Percentiles rank a stretch among this genome's conserved stretches.
These are phyloP conservation scores for Suillus plorans DNA, from an alignment of 768 basidiomycete genomes.

Conservation along the genomic window DNA sequence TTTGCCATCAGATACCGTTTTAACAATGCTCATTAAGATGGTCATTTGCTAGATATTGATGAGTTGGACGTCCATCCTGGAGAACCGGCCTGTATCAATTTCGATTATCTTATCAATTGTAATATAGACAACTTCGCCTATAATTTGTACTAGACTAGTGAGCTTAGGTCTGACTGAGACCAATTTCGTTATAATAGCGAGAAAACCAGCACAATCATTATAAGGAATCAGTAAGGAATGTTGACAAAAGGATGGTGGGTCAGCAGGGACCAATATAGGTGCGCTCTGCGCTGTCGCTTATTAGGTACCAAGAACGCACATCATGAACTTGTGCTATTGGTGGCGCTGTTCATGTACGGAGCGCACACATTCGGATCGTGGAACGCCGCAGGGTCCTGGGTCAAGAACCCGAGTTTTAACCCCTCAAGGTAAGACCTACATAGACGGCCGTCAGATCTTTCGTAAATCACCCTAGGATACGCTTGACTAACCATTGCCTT, in stretches of 20 bases:
- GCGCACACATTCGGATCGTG: conserved; percentile 59
- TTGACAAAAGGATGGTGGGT: not conserved
- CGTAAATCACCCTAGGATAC: not conserved
- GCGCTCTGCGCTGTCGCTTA: not conserved
- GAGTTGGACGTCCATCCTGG: too few species aligned
- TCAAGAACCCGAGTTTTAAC: conserved; percentile 57
- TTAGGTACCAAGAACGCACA: not conserved
- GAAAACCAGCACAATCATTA: too few species aligned
- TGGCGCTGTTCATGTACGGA: conserved; percentile 32
- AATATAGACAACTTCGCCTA: too few species aligned
- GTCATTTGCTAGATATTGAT: too few species aligned
- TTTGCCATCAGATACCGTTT: conserved; percentile 19
- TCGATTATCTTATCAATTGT: too few species aligned
- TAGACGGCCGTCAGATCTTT: not conserved
- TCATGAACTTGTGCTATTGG: conserved; percentile 15
- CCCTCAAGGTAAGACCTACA: conserved; percentile 72
- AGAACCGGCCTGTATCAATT: too few species aligned
- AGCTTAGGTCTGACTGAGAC: too few species aligned
- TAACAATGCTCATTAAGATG: not conserved
- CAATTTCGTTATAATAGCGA: too few species aligned
- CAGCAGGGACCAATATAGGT: not conserved
- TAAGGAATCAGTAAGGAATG: too few species aligned
- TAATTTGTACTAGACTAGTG: too few species aligned
- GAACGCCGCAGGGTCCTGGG: conserved; percentile 53
- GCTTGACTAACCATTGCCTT: conserved; percentile 56